phyloP scores from a whole-genome alignment of 2,329 filamentous ascomycete species.

The Fusarium algeriense region DNA sequence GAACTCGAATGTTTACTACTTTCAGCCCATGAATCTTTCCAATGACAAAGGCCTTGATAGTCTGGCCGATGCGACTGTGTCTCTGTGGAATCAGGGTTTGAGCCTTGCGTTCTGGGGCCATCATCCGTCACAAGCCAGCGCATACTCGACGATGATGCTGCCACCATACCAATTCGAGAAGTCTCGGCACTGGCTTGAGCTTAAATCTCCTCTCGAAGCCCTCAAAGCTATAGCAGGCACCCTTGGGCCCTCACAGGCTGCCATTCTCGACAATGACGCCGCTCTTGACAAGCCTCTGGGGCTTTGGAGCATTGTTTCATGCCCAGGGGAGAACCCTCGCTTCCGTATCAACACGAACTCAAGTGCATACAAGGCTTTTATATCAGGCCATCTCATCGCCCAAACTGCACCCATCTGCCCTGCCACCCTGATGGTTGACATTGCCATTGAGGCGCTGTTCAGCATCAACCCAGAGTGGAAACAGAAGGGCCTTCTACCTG shows the following conservation, averaged over 20 bases:
- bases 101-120: constrained; percentile 5
- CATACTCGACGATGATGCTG: background rate
- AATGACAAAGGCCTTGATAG: background rate
- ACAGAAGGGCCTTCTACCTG: background rate
- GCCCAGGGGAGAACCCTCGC: background rate
- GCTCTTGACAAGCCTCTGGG: background rate
- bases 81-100: constrained; percentile 7
- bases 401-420: constrained; percentile 10
- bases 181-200: constrained; percentile 6
- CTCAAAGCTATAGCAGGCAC: background rate
- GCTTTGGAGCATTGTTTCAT: background rate
- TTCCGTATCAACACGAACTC: constrained; percentile 10
- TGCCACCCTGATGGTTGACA: background rate
- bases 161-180: constrained; percentile 21
- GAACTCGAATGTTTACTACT: background rate
- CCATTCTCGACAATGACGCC: background rate
- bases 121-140: background rate
- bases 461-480: background rate
- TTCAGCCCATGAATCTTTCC: constrained; percentile 1
- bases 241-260: background rate
- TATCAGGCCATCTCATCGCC: background rate
- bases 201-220: background rate
- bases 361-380: background rate
- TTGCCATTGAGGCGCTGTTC: constrained; percentile 7
- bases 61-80: background rate